Percentiles rank a stretch among this genome's conserved stretches.
phyloP scores from a whole-genome alignment of 768 basidiomycete species.

The Leccinum pellstonianum region DNA sequence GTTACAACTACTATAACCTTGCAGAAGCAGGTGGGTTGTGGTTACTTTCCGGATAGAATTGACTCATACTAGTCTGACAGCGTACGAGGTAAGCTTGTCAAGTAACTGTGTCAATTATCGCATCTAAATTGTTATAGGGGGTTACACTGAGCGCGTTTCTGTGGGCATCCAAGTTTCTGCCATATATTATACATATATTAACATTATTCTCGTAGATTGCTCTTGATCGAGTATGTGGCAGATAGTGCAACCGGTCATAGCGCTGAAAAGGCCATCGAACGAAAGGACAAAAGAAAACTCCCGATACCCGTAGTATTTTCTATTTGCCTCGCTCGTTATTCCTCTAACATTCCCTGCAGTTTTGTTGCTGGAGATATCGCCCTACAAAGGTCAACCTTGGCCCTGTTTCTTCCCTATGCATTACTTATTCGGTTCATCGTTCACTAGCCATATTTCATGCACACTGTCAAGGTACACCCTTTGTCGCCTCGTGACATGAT shows the following conservation, averaged over 20 bases:
- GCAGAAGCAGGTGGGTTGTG: conserved; percentile 45
- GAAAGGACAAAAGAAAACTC: conserved; percentile 76
- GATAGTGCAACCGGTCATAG: conserved; percentile 60
- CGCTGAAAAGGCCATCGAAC: conserved; percentile 63
- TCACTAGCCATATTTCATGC: conserved; percentile 79
- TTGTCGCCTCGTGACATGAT: neutral
- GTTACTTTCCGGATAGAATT: conserved; percentile 25
- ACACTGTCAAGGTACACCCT: conserved; percentile 67
- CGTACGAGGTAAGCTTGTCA: conserved; percentile 56
- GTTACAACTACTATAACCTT: conserved; percentile 65
- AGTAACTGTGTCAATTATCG: conserved; percentile 3
- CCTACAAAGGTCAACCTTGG: conserved; percentile 62
- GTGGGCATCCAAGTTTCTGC: conserved; percentile 33
- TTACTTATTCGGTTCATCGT: conserved; percentile 9
- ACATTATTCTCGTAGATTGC: conserved; percentile 45
- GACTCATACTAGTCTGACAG: conserved; percentile 35
- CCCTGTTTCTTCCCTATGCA: neutral
- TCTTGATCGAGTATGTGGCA: conserved; percentile 85
- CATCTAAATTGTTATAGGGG: conserved; percentile 46
- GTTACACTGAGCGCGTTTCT: conserved; percentile 85
- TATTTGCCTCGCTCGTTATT: neutral
- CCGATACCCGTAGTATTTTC: conserved; percentile 58
- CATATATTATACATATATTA: neutral
- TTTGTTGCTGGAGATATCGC: conserved; percentile 79
- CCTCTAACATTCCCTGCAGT: conserved; percentile 38